Percentiles rank a stretch among this genome's conserved stretches.
Conservation (phyloP, 306 rosid genomes). For the Malus orientalis region DNA sequence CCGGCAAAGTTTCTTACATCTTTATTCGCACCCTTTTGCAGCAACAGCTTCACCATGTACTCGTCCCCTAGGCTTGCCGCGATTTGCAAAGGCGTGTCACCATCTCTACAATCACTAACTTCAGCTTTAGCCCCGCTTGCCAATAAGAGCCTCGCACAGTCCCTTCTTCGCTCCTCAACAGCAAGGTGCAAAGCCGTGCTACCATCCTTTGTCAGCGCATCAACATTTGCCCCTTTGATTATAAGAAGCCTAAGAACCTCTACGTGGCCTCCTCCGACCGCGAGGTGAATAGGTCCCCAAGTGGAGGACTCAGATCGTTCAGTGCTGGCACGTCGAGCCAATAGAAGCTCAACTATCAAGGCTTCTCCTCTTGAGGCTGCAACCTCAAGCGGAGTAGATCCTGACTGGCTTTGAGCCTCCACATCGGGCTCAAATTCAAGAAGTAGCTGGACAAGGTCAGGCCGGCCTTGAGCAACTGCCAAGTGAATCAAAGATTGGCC, state of each 20-base stretch:
- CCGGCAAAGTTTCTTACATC: slow-evolving; percentile 44
- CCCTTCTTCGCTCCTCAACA: slow-evolving; percentile 44
- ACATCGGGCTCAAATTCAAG: slow-evolving; percentile 62
- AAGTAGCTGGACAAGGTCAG: slow-evolving; percentile 65
- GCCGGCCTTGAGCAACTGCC: slow-evolving; percentile 41
- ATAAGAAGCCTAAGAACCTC: slow-evolving; percentile 67
- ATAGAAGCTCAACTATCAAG: slow-evolving; percentile 63
- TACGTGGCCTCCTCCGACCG: slow-evolving; percentile 50
- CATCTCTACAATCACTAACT: slow-evolving; percentile 32
- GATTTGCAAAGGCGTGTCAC: slow-evolving; percentile 58
- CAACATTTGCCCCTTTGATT: slow-evolving; percentile 56
- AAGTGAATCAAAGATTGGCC: slow-evolving; percentile 60
- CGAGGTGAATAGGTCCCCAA: slow-evolving; percentile 55
- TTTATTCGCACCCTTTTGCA: slow-evolving; percentile 66
- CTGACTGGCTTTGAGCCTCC: slow-evolving; percentile 32
- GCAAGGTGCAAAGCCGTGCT: slow-evolving; percentile 72
- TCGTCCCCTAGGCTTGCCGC: slow-evolving; percentile 69
- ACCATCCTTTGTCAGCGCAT: slow-evolving; percentile 47
- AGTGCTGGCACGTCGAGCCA: slow-evolving; percentile 53
- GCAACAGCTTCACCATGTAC: slow-evolving; percentile 52
- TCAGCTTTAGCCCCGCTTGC: slow-evolving; percentile 52
- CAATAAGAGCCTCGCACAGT: slow-evolving; percentile 49
- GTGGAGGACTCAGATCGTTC: slow-evolving; percentile 39
- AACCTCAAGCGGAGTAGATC: slow-evolving; percentile 57
- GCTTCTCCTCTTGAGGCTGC: slow-evolving; percentile 48